phyloP scores from a whole-genome alignment of 2,329 filamentous ascomycete genomes.

The Exophiala mesophila region DNA sequence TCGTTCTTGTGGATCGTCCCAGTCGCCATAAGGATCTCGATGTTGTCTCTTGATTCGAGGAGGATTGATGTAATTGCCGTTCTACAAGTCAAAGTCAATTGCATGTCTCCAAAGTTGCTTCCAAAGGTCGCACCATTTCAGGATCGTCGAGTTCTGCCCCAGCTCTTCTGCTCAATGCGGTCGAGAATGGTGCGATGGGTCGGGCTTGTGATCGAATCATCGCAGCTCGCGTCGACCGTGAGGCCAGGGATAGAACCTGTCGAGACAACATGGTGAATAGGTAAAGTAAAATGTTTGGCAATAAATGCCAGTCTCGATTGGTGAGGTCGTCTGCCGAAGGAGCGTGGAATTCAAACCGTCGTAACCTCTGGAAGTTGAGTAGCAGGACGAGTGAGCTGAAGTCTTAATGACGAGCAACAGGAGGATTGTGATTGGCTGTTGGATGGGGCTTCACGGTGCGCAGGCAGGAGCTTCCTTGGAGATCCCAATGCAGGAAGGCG shows the following conservation, averaged over 20 bases:
- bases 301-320: too few species aligned
- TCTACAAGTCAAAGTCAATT: slow-evolving; percentile 31
- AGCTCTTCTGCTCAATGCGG: slow-evolving; percentile 34
- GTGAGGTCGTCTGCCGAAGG: too few species aligned
- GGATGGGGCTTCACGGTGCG: too few species aligned
- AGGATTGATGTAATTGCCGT: slow-evolving; percentile 46
- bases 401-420: not conserved
- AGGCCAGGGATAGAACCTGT: slow-evolving; percentile 36
- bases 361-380: too few species aligned
- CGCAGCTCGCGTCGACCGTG: slow-evolving; percentile 30
- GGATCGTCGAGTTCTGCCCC: slow-evolving; percentile 39
- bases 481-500: not conserved
- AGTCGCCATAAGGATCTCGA: slow-evolving; percentile 86
- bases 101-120: slow-evolving; percentile 16
- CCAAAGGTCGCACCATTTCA: slow-evolving; percentile 35
- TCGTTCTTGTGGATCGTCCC: slow-evolving; percentile 97
- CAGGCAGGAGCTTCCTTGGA: not conserved
- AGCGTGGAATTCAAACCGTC: too few species aligned
- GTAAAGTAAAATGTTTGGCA: too few species aligned
- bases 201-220: slow-evolving; percentile 10
- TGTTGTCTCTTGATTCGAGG: slow-evolving; percentile 74
- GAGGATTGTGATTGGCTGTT: not conserved
- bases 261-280: slow-evolving; percentile 40
- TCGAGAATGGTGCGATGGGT: slow-evolving; percentile 37
- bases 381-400: not conserved